Evolutionary conservation across 2,329 filamentous ascomycete species (phyloP), one percentile per base, ranked within the genome.

Genomic region (Laburnicola sp.): DNA sequence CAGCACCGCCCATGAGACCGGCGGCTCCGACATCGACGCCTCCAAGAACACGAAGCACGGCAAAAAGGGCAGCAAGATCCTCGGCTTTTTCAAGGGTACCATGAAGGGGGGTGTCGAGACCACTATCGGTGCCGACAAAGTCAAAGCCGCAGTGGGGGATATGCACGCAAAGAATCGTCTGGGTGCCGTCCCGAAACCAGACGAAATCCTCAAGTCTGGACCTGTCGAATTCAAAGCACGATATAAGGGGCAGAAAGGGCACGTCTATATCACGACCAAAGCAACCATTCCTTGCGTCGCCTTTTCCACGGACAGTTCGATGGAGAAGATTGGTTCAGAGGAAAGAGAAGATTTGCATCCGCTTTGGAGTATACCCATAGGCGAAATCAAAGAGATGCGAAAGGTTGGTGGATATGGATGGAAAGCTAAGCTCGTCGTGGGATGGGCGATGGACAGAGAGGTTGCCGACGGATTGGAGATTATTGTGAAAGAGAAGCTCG

Each of bases 361-460:
- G 0, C 71, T 82, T 0, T 95, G 89, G 82, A 86, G 81, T 4
- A 77, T 94, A 0, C 80, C 88, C 0, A 80, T 94, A 3, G 79
- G 79, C 0, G 87, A 93, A 11, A 86, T 95, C 39, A 75, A 70
- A 44, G 88, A 92, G 69, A 66, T 95, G 46, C 87, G 85, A 69
- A 95, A 95, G 74, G 76, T 92, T 1, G 89, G 90, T 3, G 90
- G 90, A 0, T 78, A 92, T 31, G 89, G 89, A 0, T 95, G 89
- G 89, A 95, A 94, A 74, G 85, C 85, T 1, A 93, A 91, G 75
- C 74, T 94, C 43, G 80, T 94, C 1, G 87, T 94, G 0, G 89
- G 89, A 0, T 91, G 90, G 88, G 86, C 87, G 0, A 80, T 90
- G 63, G 82, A 84, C 0, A 80, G 85, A 41, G 85, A 92, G 69